Conservation (phyloP, 345 rosid genomes). For the Streptanthus diversifolius region DNA sequence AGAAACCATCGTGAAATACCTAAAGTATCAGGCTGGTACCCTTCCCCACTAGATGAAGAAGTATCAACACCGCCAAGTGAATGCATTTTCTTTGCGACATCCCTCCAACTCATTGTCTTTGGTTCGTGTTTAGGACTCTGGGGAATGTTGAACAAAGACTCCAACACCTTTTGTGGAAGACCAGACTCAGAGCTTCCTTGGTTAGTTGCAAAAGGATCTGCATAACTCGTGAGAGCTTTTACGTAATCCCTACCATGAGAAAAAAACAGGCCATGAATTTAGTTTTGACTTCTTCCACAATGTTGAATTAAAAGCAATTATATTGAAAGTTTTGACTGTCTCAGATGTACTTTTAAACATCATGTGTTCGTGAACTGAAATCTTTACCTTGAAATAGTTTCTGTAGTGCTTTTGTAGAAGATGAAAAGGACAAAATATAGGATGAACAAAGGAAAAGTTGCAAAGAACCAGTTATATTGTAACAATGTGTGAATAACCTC, state of each 20-base stretch:
- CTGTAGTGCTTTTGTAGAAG: not conserved
- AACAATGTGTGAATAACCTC: not conserved
- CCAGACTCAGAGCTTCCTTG: constrained; percentile 38
- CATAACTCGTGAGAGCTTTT: constrained; percentile 43
- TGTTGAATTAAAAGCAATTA: not conserved
- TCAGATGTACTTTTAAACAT: not conserved
- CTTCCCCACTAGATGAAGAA: constrained; percentile 42
- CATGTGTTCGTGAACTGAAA: not conserved
- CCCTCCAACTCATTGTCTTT: constrained; percentile 78
- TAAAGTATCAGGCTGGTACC: constrained; percentile 35
- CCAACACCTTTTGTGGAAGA: constrained; percentile 81
- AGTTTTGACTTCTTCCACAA: constrained; percentile 3
- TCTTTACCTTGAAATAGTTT: not conserved
- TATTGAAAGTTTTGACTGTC: not conserved
- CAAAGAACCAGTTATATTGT: not conserved
- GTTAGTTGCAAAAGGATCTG: constrained; percentile 39
- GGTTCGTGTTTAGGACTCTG: constrained; percentile 65
- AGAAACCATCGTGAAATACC: constrained; percentile 39
- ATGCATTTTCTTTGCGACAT: constrained; percentile 77
- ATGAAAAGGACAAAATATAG: not conserved
- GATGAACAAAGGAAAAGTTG: not conserved
- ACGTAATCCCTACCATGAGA: constrained; percentile 47
- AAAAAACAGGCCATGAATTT: not conserved
- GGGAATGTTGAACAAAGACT: constrained; percentile 66
- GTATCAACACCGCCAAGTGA: constrained; percentile 48